These are phyloP conservation scores for Cornus florida DNA, from an alignment of 148 eudicot species.

Conservation along the genomic window DNA sequence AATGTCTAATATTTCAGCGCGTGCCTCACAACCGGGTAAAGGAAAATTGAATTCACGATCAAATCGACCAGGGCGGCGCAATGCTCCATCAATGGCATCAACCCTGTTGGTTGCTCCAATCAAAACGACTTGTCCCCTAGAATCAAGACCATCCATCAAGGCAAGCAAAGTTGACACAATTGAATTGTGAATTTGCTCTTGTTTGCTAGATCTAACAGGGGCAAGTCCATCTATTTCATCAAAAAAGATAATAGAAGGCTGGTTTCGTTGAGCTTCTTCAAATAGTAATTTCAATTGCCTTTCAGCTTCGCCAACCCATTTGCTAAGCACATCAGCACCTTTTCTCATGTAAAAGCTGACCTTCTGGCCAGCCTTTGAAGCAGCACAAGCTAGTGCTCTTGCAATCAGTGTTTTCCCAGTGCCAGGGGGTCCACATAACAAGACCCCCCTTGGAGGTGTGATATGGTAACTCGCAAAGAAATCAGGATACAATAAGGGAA, in stretches of 20 bases:
- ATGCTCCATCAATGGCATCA: constrained; percentile 98
- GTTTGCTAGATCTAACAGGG: constrained; percentile 98
- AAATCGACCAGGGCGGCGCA: constrained; percentile 99
- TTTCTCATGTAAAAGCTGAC: constrained; percentile 99
- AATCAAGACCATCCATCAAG: constrained; percentile 99
- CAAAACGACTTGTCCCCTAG: constrained; percentile 96
- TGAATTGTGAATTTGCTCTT: constrained; percentile 99
- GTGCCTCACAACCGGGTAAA: constrained; percentile 96
- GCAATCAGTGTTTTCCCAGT: constrained; percentile 97
- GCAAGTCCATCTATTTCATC: constrained; percentile 99
- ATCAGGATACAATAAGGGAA: constrained; percentile 93
- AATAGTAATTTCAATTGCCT: constrained; percentile 89
- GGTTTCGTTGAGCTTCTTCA: constrained; percentile 98
- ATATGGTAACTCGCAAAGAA: constrained; percentile 93
- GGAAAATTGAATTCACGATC: constrained; percentile 96
- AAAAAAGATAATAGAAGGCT: constrained; percentile 95
- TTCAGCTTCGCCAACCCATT: constrained; percentile 99
- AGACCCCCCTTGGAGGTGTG: constrained; percentile 97
- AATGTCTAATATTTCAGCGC: constrained; percentile 92
- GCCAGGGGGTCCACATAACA: constrained; percentile 99
- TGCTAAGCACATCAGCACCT: constrained; percentile 99
- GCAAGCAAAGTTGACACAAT: constrained; percentile 98
- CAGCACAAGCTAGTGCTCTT: constrained; percentile 94
- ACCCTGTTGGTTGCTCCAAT: constrained; percentile 98
- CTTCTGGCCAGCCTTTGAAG: constrained; percentile 99